Evolutionary conservation across 257 asterid species (phyloP).

Genomic region (Lycium barbarum): DNA sequence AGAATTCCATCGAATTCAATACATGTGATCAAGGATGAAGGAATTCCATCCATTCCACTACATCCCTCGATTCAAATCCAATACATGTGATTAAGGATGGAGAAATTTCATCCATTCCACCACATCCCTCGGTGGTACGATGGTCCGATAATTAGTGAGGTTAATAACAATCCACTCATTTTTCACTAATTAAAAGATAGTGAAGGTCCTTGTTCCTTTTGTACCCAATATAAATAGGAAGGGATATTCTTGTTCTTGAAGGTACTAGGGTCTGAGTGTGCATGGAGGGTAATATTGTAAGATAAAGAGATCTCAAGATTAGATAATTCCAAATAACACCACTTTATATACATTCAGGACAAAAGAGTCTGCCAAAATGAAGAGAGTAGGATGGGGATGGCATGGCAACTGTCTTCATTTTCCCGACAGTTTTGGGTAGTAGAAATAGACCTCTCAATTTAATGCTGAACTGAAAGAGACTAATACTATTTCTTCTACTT

Average conservation of each 20-base stretch:
- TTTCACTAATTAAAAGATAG: not conserved
- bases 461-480: slow-evolving; percentile 38
- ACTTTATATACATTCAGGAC: not conserved
- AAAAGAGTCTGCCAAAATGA: slow-evolving; percentile 12
- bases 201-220: not conserved
- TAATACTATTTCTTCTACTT: not conserved
- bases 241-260: slow-evolving; percentile 1
- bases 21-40: not conserved
- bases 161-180: no score
- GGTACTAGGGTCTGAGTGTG: not conserved
- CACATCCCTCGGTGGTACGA: no score
- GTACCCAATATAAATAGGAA: not conserved
- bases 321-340: not conserved
- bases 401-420: slow-evolving; percentile 23
- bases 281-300: not conserved
- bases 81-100: rapidly evolving
- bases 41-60: not conserved
- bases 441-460: slow-evolving; percentile 41
- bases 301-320: not conserved
- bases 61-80: not conserved
- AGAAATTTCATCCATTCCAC: not conserved
- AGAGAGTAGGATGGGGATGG: not conserved
- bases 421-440: slow-evolving; percentile 30
- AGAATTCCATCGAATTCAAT: no score
- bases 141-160: not conserved